Evolutionary conservation across 257 asterid genomes (phyloP).

Genomic region (Buddleja alternifolia): DNA sequence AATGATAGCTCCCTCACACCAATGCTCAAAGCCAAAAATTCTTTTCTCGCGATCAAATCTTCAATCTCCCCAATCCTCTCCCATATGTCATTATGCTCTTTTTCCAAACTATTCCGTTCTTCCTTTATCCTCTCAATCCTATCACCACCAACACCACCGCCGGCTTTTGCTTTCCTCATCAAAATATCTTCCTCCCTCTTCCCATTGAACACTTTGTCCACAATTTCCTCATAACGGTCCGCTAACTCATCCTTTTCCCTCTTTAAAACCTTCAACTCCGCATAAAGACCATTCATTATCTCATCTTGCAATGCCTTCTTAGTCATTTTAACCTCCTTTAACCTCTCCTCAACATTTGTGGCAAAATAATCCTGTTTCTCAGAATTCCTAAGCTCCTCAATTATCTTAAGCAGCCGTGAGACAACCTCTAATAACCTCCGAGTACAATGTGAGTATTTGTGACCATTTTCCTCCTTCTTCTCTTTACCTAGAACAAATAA

Average conservation of each 20-base stretch:
- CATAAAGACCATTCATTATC: slow-evolving; percentile 63
- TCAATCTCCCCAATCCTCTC: slow-evolving; percentile 80
- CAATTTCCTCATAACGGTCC: slow-evolving; percentile 44
- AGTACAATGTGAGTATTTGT: slow-evolving; percentile 65
- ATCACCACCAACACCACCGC: slow-evolving; percentile 39
- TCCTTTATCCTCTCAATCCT: slow-evolving; percentile 54
- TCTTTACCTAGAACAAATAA: slow-evolving; percentile 26
- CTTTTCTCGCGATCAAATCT: slow-evolving; percentile 62
- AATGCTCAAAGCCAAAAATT: slow-evolving; percentile 70
- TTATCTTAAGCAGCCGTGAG: slow-evolving; percentile 46
- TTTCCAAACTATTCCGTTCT: slow-evolving; percentile 48
- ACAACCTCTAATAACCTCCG: slow-evolving; percentile 58
- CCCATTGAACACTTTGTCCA: slow-evolving; percentile 33
- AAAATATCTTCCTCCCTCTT: slow-evolving; percentile 54
- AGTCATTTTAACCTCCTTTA: slow-evolving; percentile 58
- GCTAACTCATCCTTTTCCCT: slow-evolving; percentile 43
- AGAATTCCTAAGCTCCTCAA: slow-evolving; percentile 55
- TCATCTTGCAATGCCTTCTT: slow-evolving; percentile 62
- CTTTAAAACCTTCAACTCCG: slow-evolving; percentile 54
- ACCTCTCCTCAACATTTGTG: slow-evolving; percentile 43
- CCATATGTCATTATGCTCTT: slow-evolving; percentile 51
- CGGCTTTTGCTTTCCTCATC: slow-evolving; percentile 40
- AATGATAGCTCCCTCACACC: slow-evolving; percentile 86
- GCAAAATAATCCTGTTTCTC: slow-evolving; percentile 37
- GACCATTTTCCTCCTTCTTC: slow-evolving; percentile 41